These are phyloP conservation scores for Amesomyces nigricolor DNA, from an alignment of 2,329 filamentous ascomycete species.

Conservation along the genomic window DNA sequence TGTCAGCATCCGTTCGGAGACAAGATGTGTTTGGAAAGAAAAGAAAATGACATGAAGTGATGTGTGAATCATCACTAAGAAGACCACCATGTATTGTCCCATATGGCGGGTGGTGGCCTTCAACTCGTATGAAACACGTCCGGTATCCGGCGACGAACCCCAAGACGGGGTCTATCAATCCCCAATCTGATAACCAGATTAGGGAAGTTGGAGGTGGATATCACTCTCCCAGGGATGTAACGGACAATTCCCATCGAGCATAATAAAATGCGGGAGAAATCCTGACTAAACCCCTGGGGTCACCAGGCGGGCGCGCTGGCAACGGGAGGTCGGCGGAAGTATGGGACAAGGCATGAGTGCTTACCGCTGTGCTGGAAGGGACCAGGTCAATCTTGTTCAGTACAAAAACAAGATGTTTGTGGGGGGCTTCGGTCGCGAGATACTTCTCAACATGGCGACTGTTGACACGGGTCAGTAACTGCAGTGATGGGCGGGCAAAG, in stretches of 20 bases:
- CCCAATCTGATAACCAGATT: constrained; percentile 53
- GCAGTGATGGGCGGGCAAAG: not conserved
- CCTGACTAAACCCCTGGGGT: constrained; percentile 76
- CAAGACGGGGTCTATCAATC: constrained; percentile 86
- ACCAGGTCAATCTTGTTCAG: constrained; percentile 91
- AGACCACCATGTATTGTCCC: constrained; percentile 62
- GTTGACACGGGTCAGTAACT: not conserved
- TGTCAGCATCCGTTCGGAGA: constrained; percentile 27
- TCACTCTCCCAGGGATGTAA: constrained; percentile 99
- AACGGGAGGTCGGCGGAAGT: constrained; percentile 18
- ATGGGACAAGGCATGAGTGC: constrained; percentile 39
- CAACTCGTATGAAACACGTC: constrained; percentile 96
- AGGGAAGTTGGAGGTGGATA: constrained; percentile 59
- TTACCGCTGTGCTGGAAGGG: constrained; percentile 89
- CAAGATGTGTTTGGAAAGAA: constrained; percentile 20
- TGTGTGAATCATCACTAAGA: constrained; percentile 99
- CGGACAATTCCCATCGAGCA: constrained; percentile 73
- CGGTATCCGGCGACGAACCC: constrained; percentile 65
- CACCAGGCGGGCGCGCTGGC: constrained; percentile 3
- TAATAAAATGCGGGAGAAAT: constrained; percentile 51
- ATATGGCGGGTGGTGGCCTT: constrained; percentile 64
- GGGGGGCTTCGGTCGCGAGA: constrained; percentile 83
- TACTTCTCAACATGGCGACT: constrained; percentile 87
- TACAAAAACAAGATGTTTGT: constrained; percentile 90
- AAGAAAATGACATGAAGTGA: constrained; percentile 29